phyloP scores from a whole-genome alignment of 352 stramenopile species.

The Phytophthora litchii region DNA sequence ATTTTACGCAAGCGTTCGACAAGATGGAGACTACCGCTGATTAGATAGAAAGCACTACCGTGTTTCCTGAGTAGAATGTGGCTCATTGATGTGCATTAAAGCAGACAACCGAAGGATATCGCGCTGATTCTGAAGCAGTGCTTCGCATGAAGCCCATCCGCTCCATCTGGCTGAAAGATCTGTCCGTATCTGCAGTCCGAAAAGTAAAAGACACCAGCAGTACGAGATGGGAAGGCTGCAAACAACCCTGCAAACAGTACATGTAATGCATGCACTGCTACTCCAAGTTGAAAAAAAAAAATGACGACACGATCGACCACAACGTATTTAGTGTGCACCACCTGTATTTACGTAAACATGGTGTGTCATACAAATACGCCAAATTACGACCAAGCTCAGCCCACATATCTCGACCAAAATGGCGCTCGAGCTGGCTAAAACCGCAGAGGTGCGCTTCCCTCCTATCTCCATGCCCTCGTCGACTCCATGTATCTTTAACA shows the following conservation, averaged over 20 bases:
- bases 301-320: no score
- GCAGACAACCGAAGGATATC: no score
- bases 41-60: no score
- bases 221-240: slow-evolving; percentile 1
- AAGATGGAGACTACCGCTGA: no score
- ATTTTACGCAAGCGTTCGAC: no score
- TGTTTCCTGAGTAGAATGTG: no score
- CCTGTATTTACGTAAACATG: neutral
- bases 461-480: neutral
- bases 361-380: slow-evolving; percentile 3
- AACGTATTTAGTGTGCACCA: slow-evolving; percentile 2
- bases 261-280: neutral
- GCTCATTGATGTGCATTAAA: no score
- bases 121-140: no score
- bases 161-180: neutral
- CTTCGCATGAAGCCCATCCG: neutral
- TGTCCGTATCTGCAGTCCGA: slow-evolving; percentile 2
- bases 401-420: slow-evolving; percentile 33
- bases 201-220: slow-evolving; percentile 3
- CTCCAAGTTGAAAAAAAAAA: neutral
- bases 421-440: slow-evolving; percentile 62
- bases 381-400: slow-evolving; percentile 17
- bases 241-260: neutral
- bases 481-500: slow-evolving; percentile 11
- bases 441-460: slow-evolving; percentile 57